Evolutionary conservation across 75 land plant genomes (phyloP).

Genomic region (Sequoiadendron giganteum): DNA sequence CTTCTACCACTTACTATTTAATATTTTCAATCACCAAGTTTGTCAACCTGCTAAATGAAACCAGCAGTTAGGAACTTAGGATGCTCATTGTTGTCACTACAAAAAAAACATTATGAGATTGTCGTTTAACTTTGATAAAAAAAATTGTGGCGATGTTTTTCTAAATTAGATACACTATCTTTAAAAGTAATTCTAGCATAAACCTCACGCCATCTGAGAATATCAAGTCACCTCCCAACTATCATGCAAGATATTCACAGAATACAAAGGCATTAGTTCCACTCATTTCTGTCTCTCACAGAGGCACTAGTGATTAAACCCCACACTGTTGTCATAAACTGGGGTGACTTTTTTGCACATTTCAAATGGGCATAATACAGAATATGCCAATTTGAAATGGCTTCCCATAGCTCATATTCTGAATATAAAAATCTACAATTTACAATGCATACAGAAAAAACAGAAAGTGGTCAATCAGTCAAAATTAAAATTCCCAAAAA

Average conservation of each 20-base stretch:
- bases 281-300: not conserved
- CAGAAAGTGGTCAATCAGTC: not conserved
- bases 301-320: not conserved
- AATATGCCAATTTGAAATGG: not conserved
- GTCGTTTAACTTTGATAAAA: not conserved
- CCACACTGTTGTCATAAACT: not conserved
- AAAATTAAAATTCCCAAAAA: not conserved
- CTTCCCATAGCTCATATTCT: not conserved
- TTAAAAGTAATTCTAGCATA: too few species aligned
- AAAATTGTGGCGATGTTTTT: too few species aligned
- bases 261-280: not conserved
- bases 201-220: not conserved
- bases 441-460: not conserved
- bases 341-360: not conserved
- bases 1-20: not conserved
- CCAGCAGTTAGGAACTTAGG: not conserved
- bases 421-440: too few species aligned
- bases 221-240: not conserved
- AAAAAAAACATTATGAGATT: not conserved
- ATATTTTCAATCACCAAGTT: not conserved
- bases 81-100: not conserved
- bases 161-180: too few species aligned
- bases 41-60: not conserved
- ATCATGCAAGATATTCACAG: not conserved
- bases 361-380: not conserved